Percentiles rank a stretch among this genome's conserved stretches.
phyloP scores from a whole-genome alignment of 2,329 filamentous ascomycete species.

The Calonectria multiphialidica region DNA sequence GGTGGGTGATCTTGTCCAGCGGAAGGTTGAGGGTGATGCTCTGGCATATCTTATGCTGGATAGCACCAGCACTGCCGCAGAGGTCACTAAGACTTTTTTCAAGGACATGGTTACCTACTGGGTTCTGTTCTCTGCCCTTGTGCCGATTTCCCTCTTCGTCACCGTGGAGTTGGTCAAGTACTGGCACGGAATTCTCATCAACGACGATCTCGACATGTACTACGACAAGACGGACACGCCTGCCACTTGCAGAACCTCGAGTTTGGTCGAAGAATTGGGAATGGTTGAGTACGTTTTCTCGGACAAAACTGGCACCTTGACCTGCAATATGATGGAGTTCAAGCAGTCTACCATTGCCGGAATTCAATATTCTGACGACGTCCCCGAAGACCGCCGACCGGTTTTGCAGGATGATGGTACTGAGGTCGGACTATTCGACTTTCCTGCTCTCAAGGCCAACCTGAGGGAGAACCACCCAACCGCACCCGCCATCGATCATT shows the following conservation, averaged over 20 bases:
- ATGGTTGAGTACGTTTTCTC: constrained; percentile 99
- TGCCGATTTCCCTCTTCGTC: constrained; percentile 97
- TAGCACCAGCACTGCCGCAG: constrained; percentile 64
- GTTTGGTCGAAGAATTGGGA: constrained; percentile 94
- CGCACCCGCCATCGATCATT: constrained; percentile 76
- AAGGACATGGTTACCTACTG: constrained; percentile 98
- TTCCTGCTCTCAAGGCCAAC: constrained; percentile 80
- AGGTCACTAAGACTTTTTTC: constrained; percentile 83
- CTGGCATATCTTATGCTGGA: constrained; percentile 81
- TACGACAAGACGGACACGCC: constrained; percentile 96
- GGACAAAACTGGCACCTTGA: constrained; percentile 96
- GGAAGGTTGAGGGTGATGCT: constrained; percentile 70
- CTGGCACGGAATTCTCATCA: constrained; percentile 97
- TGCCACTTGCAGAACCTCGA: constrained; percentile 95
- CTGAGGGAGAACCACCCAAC: constrained; percentile 66
- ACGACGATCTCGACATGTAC: constrained; percentile 97
- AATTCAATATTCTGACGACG: constrained; percentile 91
- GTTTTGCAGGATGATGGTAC: constrained; percentile 83
- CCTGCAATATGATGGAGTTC: constrained; percentile 99
- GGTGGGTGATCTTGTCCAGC: constrained; percentile 87
- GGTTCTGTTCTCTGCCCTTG: constrained; percentile 96
- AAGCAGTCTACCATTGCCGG: constrained; percentile 94
- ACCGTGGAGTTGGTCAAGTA: constrained; percentile 99
- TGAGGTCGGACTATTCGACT: constrained; percentile 86
- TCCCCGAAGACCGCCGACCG: constrained; percentile 90